Percentiles rank a stretch among this genome's conserved stretches.
Conservation (phyloP, 148 eudicot species). For the Chenopodium formosanum region DNA sequence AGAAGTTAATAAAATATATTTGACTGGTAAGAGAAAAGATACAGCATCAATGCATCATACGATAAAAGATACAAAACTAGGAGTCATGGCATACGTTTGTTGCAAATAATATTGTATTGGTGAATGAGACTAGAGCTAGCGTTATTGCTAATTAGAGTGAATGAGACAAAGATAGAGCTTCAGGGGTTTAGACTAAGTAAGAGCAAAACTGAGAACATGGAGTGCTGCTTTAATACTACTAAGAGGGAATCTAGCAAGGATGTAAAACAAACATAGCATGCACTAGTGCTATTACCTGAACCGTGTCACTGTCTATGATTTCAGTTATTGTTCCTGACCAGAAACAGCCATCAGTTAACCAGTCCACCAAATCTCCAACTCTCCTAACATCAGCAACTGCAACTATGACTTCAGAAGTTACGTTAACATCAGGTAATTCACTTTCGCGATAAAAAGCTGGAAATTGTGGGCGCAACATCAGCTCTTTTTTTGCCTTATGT, state of each 20-base stretch:
- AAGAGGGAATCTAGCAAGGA: too few species aligned
- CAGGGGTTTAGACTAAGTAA: too few species aligned
- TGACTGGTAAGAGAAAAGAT: slow-evolving; percentile 6
- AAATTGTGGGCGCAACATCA: slow-evolving; percentile 78
- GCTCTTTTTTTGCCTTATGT: slow-evolving; percentile 30
- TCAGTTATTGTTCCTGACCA: slow-evolving; percentile 73
- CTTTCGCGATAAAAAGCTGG: slow-evolving; percentile 48
- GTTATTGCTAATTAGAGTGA: background rate
- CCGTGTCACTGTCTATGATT: slow-evolving; percentile 42
- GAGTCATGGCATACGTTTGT: too few species aligned
- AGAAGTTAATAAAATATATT: slow-evolving; percentile 8
- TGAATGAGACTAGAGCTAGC: too few species aligned
- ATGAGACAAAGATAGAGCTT: background rate
- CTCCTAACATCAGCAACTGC: slow-evolving; percentile 55
- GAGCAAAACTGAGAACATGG: too few species aligned
- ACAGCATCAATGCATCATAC: background rate
- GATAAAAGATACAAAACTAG: too few species aligned
- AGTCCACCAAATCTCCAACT: slow-evolving; percentile 79
- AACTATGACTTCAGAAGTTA: slow-evolving; percentile 50
- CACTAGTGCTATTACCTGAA: slow-evolving; percentile 43
- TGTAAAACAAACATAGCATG: background rate
- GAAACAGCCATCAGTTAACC: slow-evolving; percentile 52
- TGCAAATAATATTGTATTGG: too few species aligned
- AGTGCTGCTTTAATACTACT: too few species aligned
- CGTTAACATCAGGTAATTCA: slow-evolving; percentile 36